phyloP scores from a whole-genome alignment of 495 filamentous ascomycete genomes.

The Neurospora sp. region DNA sequence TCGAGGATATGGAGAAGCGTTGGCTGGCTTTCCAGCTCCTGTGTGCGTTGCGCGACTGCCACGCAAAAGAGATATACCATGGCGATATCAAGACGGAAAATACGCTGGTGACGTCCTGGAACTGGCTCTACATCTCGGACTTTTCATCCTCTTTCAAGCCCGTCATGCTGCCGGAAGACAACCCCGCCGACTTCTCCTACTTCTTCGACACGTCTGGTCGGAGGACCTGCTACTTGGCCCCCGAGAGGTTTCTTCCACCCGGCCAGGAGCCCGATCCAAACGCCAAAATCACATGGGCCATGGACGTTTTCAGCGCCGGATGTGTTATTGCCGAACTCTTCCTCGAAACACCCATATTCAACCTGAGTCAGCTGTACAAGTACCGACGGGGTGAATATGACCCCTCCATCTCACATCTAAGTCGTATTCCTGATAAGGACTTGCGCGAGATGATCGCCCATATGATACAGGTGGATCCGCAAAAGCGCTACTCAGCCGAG shows the following conservation, averaged over 20 bases:
- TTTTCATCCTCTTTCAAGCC: constrained; percentile 95
- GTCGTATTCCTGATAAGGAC: constrained; percentile 78
- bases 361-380: constrained; percentile 84
- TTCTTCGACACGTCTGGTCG: constrained; percentile 91
- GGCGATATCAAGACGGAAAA: constrained; percentile 99
- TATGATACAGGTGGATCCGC: constrained; percentile 91
- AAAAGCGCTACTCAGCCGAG: constrained; percentile 85
- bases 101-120: constrained; percentile 94
- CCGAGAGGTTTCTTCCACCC: constrained; percentile 75
- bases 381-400: constrained; percentile 91
- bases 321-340: constrained; percentile 98
- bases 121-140: constrained; percentile 96
- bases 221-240: constrained; percentile 93
- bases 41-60: constrained; percentile 86
- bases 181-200: constrained; percentile 94
- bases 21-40: constrained; percentile 97
- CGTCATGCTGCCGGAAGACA: constrained; percentile 89
- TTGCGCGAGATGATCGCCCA: constrained; percentile 80
- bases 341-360: constrained; percentile 90
- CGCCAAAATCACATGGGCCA: constrained; percentile 66
- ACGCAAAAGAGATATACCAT: constrained; percentile 83
- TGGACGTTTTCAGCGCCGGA: constrained; percentile 97
- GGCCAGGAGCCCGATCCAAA: constrained; percentile 52
- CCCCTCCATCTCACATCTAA: constrained; percentile 65
- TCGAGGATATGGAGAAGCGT: constrained; percentile 96